Conservation (phyloP, 2,329 filamentous ascomycete species). For the Cadophora luteo-olivacea region DNA sequence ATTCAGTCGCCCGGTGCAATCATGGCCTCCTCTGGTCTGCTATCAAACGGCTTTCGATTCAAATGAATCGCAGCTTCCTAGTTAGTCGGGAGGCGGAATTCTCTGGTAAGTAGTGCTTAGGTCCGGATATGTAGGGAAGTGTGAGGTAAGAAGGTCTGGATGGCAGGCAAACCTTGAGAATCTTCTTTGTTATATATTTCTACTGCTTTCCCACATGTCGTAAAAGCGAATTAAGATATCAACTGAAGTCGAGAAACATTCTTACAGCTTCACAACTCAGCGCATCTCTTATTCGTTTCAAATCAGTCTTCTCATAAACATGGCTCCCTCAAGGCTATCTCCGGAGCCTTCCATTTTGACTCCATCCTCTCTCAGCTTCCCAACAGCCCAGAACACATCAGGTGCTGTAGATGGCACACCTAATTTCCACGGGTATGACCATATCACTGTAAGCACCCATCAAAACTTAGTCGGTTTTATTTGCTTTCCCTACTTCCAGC, state of each 20-base stretch:
- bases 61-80: slow-evolving; percentile 12
- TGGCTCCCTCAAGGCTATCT: slow-evolving; percentile 40
- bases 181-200: slow-evolving; percentile 12
- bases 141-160: slow-evolving; percentile 7
- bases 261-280: not conserved
- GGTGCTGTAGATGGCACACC: slow-evolving; percentile 57
- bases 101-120: slow-evolving; percentile 7
- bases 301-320: slow-evolving; percentile 21
- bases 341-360: slow-evolving; percentile 28
- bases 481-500: not conserved
- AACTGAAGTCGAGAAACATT: not conserved
- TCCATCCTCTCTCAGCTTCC: slow-evolving; percentile 44
- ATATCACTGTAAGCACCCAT: slow-evolving; percentile 63
- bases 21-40: not conserved
- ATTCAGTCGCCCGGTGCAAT: not conserved
- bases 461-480: not conserved
- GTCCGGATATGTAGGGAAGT: not conserved
- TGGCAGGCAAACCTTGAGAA: not conserved
- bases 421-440: slow-evolving; percentile 85
- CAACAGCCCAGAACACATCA: slow-evolving; percentile 55
- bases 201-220: not conserved
- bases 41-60: slow-evolving; percentile 8
- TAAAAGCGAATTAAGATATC: slow-evolving; percentile 10
- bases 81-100: slow-evolving; percentile 8
- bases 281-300: slow-evolving; percentile 6